These are phyloP conservation scores for Cerrena zonata DNA, from an alignment of 1,284 basidiomycete genomes.

Conservation along the genomic window DNA sequence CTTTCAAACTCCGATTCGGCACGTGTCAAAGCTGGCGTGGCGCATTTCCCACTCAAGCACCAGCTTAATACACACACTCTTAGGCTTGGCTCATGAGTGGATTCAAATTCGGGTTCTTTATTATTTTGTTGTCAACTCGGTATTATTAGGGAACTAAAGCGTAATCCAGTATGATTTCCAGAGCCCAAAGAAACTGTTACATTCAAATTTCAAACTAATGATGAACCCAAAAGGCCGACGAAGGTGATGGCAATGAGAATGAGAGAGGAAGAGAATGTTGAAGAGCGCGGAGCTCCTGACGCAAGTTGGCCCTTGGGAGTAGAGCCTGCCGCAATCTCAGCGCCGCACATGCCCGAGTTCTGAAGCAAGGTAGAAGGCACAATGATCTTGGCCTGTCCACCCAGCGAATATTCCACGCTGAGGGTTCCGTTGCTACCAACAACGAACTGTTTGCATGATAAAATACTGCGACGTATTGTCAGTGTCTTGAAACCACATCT, in stretches of 20 bases:
- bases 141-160: too few species aligned
- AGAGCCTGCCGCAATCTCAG: conserved; percentile 3
- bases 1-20: conserved; percentile 9
- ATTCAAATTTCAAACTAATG: too few species aligned
- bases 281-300: conserved; percentile 9
- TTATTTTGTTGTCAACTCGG: too few species aligned
- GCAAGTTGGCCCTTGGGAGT: conserved; percentile 13
- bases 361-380: conserved; percentile 36
- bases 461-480: conserved; percentile 35
- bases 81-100: too few species aligned
- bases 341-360: conserved; percentile 36
- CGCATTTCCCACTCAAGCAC: too few species aligned
- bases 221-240: conserved; percentile 8
- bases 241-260: conserved; percentile 10
- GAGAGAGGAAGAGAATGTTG: conserved; percentile 1
- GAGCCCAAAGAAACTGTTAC: too few species aligned
- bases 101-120: too few species aligned
- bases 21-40: too few species aligned
- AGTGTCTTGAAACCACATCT: conserved; percentile 4
- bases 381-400: conserved; percentile 54
- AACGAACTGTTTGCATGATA: conserved; percentile 60
- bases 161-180: too few species aligned
- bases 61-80: too few species aligned
- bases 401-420: conserved; percentile 51
- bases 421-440: conserved; percentile 58